phyloP scores from a whole-genome alignment of 257 asterid genomes.

The Capsicum rhomboideum region DNA sequence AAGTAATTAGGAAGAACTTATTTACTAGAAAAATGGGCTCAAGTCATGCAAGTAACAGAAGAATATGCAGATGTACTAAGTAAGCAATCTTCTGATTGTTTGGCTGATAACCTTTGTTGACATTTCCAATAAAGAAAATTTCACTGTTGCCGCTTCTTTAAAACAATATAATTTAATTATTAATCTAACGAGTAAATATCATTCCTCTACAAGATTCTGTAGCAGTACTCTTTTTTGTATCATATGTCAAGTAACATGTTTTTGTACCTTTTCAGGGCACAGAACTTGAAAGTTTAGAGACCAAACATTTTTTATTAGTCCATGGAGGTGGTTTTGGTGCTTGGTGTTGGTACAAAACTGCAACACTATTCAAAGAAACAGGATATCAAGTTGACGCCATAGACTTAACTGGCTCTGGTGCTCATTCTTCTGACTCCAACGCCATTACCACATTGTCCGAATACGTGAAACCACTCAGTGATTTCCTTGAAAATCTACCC shows the following conservation, averaged over 20 bases:
- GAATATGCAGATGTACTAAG: neutral
- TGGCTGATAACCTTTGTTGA: neutral
- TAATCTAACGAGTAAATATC: neutral
- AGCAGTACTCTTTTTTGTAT: neutral
- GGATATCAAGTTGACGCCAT: slow-evolving; percentile 34
- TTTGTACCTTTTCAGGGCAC: neutral
- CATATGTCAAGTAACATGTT: neutral
- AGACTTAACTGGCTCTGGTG: slow-evolving; percentile 47
- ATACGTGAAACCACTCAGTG: slow-evolving; percentile 36
- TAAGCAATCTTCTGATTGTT: neutral
- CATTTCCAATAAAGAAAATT: neutral
- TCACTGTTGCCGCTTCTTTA: neutral
- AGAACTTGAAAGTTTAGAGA: slow-evolving; percentile 7
- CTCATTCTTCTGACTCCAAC: slow-evolving; percentile 37
- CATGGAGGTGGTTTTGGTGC: slow-evolving; percentile 62
- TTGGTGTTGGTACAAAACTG: slow-evolving; percentile 59
- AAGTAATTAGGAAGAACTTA: neutral
- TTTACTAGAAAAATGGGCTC: neutral
- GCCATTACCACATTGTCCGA: slow-evolving; percentile 25
- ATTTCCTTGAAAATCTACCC: slow-evolving; percentile 31
- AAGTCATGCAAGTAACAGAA: neutral
- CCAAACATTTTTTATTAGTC: slow-evolving; percentile 39
- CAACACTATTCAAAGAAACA: slow-evolving; percentile 38
- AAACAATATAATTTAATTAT: neutral
- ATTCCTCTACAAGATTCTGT: neutral